Base-by-base conservation (phyloP, 371 early-diverging fungal genomes). In the Mortierella sp. region DNA sequence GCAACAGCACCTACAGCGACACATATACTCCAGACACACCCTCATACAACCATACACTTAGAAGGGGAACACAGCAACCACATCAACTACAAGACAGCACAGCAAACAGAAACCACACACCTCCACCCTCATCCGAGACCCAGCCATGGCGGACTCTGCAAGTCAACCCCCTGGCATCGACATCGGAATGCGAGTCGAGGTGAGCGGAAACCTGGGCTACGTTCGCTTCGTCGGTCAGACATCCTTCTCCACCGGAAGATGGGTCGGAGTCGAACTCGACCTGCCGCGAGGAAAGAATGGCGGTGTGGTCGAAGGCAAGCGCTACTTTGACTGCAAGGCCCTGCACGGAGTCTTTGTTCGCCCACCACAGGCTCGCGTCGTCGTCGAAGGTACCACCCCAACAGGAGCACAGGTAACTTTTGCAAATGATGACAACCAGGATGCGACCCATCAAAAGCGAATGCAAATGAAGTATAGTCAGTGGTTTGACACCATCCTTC, bases 321-420 rank as follows among this genome's bases (percentile, higher is more conserved):
- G 95, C 0, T 98, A 98, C 89, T 98, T 97, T 90, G 93, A 95
- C 8, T 96, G 96, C 76, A 88, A 79, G 75, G 82, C 91, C 14
- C 85, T 89, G 11, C 92, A 93, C 85, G 98, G 97, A 73, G 91
- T 97, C n/a, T 98, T 98, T 91, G 95, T 96, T 43, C 88, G 96
- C 57, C 87, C 94, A 51, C 90, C 92, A 21, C 94, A 95, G 81
- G 91, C 94, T 31, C 92, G 91, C 77, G 46, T 89, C 0, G 70
- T 94, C 13, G 77, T 71, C 11, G 82, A 79, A 13, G 76, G 85
- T 40, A 69, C 74, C 43, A 55, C 86, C 46, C 6, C 48, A 50
- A 64, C 53, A 55, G 80, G 40, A 54, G 53, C 46, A 54, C 64
- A 74, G 74, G 75, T 79, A 74, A 69, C 21, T 6, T 21, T 46